Evolutionary conservation across 208 protist species (phyloP), one percentile per base, ranked within the genome.

Genomic region (Trypanosomatidae sp.): DNA sequence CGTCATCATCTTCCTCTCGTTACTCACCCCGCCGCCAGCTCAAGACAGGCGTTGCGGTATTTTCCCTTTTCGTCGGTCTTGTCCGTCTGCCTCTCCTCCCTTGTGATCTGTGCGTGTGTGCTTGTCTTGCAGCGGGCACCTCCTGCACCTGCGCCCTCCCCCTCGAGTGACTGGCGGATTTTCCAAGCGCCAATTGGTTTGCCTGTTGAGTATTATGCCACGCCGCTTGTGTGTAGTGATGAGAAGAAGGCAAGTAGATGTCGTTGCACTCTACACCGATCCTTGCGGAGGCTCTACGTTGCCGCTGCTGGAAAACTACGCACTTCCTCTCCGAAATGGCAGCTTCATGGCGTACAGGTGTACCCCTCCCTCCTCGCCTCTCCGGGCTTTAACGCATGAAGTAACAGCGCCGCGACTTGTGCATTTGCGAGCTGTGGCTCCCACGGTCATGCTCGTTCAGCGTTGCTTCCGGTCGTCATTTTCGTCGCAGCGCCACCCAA

Each of bases 31-130:
- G 33, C 25, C 25, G 25, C 4, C 53, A 59, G 19, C 1, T 44
- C 36, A 25, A 44, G 25, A 62, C 9, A 41, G 58, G 4, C 17
- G 25, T 25, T 62, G 10, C 36, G 25, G 58, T 22, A 62, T 41
- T 62, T 41, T 30, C 64, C n/a, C 56, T 69, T 56, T 56, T 62
- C 10, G 44, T 73, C 2, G 17, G 2, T 25, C 25, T 59, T 59
- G 55, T 36, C 2, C 17, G 13, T n/a, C 22, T n/a, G 7, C 52
- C 53, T 66, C 49, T 12, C 39, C 62, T 28, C 22, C 60, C 1
- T 43, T 15, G n/a, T 67, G 17, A 10, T 59, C 50, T 30, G 12
- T 71, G 6, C 12, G 39, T 43, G 17, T 65, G 22, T 30, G 33
- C 6, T 65, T 33, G 12, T 17, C 25, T 33, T 9, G 25, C 53